A percentile compares a stretch with the other conserved stretches of the same genome.
phyloP scores from a whole-genome alignment of 371 early-diverging fungal genomes.

The Mucor irregularis region DNA sequence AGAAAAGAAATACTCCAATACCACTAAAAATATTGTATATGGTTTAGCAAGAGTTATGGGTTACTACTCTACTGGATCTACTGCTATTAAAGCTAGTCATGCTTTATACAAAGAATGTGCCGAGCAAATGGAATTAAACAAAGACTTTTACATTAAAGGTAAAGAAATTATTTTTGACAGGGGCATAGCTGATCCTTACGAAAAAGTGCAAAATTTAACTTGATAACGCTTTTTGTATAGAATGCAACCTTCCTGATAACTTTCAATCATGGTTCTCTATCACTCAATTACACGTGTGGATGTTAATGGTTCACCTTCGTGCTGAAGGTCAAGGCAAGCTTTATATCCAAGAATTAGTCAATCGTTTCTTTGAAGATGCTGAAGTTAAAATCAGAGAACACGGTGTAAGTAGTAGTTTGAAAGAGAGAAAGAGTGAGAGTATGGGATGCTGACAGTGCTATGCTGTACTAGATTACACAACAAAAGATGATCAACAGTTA shows the following conservation, averaged over 20 bases:
- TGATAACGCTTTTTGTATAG: constrained; percentile 25
- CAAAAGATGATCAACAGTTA: constrained; percentile 72
- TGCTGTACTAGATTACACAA: constrained; percentile 47
- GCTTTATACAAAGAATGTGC: constrained; percentile 56
- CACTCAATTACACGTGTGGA: constrained; percentile 92
- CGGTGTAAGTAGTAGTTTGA: constrained; percentile 35
- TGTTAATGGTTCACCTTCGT: constrained; percentile 84
- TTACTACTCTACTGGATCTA: constrained; percentile 56
- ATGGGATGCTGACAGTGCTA: background rate
- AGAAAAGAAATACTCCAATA: constrained; percentile 32
- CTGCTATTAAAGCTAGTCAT: constrained; percentile 59
- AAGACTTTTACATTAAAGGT: constrained; percentile 60
- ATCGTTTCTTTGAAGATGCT: constrained; percentile 87
- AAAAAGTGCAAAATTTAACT: background rate
- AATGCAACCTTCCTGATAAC: constrained; percentile 78
- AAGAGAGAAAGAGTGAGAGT: constrained; percentile 40
- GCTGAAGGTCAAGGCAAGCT: constrained; percentile 71
- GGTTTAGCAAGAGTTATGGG: constrained; percentile 56
- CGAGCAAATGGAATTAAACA: constrained; percentile 50
- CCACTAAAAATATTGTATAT: constrained; percentile 46
- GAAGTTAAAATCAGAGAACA: constrained; percentile 77
- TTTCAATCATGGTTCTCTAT: constrained; percentile 96
- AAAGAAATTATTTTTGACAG: constrained; percentile 11
- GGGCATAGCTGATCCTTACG: too few relatives aligned
- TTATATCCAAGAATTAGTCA: constrained; percentile 86